Conservation (phyloP, 2,329 filamentous ascomycete genomes). For the Colletotrichum cereale region DNA sequence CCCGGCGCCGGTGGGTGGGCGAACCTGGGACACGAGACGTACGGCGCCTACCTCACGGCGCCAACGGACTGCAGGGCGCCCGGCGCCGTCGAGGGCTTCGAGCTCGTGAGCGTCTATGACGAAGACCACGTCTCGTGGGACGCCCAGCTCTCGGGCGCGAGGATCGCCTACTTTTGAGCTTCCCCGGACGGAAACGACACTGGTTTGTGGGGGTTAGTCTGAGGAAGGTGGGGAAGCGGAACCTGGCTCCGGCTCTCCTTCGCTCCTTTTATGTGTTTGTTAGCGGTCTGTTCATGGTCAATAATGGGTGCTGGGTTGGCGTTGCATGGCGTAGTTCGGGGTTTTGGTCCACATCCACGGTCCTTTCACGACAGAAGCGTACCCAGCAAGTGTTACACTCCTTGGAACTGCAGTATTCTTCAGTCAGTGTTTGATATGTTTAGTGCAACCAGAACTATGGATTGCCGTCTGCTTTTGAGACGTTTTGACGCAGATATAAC, state of each 20-base stretch:
- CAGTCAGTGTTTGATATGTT: neutral
- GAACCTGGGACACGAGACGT: slow-evolving; percentile 39
- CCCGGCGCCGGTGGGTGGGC: slow-evolving; percentile 18
- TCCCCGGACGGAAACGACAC: neutral
- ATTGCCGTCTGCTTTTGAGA: neutral
- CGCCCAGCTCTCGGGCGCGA: slow-evolving; percentile 24
- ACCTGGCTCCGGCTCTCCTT: slow-evolving; percentile 12
- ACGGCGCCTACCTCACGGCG: slow-evolving; percentile 32
- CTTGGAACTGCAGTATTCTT: neutral
- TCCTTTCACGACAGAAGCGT: neutral
- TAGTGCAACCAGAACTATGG: neutral
- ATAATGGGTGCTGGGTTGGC: neutral
- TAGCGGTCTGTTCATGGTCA: too few species aligned
- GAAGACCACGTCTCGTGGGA: slow-evolving; percentile 37
- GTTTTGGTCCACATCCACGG: neutral
- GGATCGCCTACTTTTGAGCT: slow-evolving; percentile 36
- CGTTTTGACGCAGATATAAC: neutral
- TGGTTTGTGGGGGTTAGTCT: neutral
- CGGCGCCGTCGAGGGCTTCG: slow-evolving; percentile 37
- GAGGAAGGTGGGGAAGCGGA: too few species aligned
- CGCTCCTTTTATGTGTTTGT: neutral
- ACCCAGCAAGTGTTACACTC: neutral
- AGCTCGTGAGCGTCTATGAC: slow-evolving; percentile 40
- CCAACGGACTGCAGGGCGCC: slow-evolving; percentile 38
- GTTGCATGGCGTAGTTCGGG: neutral